Evolutionary conservation across 139 green algal species (phyloP).

Genomic region (Tetradesmus lagerheimii): DNA sequence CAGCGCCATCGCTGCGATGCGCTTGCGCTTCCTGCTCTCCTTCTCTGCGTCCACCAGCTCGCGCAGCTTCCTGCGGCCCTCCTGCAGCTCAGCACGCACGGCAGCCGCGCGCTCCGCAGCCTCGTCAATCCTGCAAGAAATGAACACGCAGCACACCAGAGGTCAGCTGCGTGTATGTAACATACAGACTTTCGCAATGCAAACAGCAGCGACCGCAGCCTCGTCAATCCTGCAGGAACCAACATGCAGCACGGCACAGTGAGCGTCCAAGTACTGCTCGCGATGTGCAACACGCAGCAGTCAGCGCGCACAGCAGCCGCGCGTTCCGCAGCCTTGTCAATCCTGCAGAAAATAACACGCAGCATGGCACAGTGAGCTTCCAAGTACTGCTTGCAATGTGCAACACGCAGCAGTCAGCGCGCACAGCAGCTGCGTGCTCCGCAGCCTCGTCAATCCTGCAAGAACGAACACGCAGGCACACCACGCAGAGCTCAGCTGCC

Average conservation of each 20-base stretch:
- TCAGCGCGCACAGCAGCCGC: conserved; percentile 44
- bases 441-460: conserved; percentile 42
- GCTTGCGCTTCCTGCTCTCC: conserved; percentile 51
- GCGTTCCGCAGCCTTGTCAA: conserved; percentile 31
- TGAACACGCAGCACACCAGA: neutral
- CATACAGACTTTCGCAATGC: too few relatives aligned
- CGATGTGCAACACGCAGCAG: too few relatives aligned
- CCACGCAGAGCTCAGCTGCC: too few relatives aligned
- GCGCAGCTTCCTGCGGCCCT: conserved; percentile 50
- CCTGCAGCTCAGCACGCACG: conserved; percentile 47
- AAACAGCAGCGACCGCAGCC: too few relatives aligned
- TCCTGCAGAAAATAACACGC: neutral
- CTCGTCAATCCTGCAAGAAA: conserved; percentile 33
- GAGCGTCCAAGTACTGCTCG: too few relatives aligned
- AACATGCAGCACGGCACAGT: too few relatives aligned
- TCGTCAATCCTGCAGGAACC: too few relatives aligned
- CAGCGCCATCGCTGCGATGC: conserved; percentile 31
- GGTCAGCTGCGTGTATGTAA: too few relatives aligned
- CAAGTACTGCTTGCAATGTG: too few relatives aligned
- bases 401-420: too few relatives aligned
- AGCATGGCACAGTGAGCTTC: neutral
- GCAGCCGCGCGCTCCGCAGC: conserved; percentile 34
- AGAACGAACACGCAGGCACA: neutral
- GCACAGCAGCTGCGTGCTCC: conserved; percentile 33
- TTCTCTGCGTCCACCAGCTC: conserved; percentile 56